Conservation (phyloP, 73 alveolate genomes). For the Uronychia binucleata region DNA sequence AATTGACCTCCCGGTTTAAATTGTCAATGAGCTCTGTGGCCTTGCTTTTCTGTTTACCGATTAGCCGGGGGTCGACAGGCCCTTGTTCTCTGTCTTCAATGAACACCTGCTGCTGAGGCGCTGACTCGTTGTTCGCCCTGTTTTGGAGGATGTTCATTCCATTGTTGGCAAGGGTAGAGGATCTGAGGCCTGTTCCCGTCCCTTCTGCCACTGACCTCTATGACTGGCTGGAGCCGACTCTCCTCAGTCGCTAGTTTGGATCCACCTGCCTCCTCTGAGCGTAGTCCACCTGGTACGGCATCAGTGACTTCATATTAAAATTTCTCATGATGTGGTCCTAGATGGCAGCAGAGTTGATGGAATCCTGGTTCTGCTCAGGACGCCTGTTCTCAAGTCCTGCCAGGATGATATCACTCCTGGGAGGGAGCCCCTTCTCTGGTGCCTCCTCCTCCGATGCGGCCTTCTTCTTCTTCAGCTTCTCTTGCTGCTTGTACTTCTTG, state of each 20-base stretch:
- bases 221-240: background rate
- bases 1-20: constrained; percentile 12
- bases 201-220: background rate
- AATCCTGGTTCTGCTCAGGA: constrained; percentile 11
- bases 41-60: background rate
- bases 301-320: constrained; percentile 25
- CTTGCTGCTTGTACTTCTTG: background rate
- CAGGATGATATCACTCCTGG: constrained; percentile 37
- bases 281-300: constrained; percentile 22
- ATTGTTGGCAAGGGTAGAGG: constrained; percentile 16
- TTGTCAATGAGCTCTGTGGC: constrained; percentile 40
- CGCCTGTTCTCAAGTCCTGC: constrained; percentile 9
- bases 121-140: background rate
- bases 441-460: background rate
- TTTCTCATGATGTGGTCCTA: constrained; percentile 56
- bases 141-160: constrained; percentile 13
- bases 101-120: background rate
- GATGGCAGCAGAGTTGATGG: constrained; percentile 58
- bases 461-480: background rate
- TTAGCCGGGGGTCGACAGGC: background rate
- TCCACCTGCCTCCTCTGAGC: constrained; percentile 4
- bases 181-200: constrained; percentile 1
- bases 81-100: background rate
- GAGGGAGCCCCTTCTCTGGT: background rate
- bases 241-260: background rate